Percentiles rank a stretch among this genome's conserved stretches.
Conservation (phyloP, 2,329 filamentous ascomycete genomes). For the Lasiodiplodia sp. region DNA sequence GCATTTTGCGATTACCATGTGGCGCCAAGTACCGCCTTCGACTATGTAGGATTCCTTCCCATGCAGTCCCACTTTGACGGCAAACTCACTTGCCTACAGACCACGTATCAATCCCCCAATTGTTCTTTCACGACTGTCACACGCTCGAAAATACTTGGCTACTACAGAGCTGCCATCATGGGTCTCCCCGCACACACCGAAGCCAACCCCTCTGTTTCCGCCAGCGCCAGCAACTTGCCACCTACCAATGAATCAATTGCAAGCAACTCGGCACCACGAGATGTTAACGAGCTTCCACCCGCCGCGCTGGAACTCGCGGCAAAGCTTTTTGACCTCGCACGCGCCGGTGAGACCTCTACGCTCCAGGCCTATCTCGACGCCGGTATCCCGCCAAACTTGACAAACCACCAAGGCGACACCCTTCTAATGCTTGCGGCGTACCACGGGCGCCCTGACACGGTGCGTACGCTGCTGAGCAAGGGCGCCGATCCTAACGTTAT, state of each 20-base stretch:
- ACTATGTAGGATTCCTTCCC: too few species aligned
- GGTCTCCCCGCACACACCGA: constrained; percentile 27
- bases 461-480: constrained; percentile 65
- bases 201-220: background rate
- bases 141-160: too few species aligned
- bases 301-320: constrained; percentile 71
- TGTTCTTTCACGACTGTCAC: background rate
- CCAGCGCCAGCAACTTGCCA: background rate
- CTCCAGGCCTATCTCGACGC: constrained; percentile 70
- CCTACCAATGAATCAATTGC: background rate
- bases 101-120: background rate
- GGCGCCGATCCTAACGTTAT: constrained; percentile 72
- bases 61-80: background rate
- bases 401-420: constrained; percentile 77
- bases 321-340: constrained; percentile 72
- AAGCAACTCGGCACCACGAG: background rate
- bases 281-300: constrained; percentile 58
- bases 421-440: constrained; percentile 78
- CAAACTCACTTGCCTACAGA: background rate
- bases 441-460: constrained; percentile 69
- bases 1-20: background rate
- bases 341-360: constrained; percentile 63
- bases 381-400: constrained; percentile 73
- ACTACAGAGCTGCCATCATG: constrained; percentile 15
- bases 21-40: too few species aligned